Evolutionary conservation across 2,329 filamentous ascomycete species (phyloP).

Genomic region (Periconia macrospinosa): DNA sequence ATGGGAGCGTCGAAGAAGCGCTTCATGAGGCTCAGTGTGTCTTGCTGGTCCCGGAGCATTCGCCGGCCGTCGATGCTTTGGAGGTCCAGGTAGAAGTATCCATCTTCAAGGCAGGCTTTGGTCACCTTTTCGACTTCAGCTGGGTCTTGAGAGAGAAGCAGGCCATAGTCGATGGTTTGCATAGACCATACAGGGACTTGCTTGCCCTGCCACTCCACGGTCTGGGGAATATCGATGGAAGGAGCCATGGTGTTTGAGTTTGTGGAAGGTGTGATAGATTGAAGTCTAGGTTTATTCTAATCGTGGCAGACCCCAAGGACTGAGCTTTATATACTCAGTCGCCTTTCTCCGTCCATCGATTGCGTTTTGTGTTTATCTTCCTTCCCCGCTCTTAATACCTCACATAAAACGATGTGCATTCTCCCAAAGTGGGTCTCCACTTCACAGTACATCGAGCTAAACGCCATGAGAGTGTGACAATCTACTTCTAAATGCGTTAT

Average conservation of each 20-base stretch:
- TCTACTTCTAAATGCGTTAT: not conserved
- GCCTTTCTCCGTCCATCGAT: not conserved
- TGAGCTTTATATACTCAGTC: not conserved
- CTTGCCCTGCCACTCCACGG: slow-evolving; percentile 37
- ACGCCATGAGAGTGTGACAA: not conserved
- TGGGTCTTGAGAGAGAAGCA: slow-evolving; percentile 58
- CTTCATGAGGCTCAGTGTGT: slow-evolving; percentile 58
- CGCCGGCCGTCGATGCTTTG: slow-evolving; percentile 56
- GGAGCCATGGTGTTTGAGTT: slow-evolving; percentile 23
- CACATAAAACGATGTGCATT: slow-evolving; percentile 6
- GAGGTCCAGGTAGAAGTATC: slow-evolving; percentile 61
- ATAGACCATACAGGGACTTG: slow-evolving; percentile 30
- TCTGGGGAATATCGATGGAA: slow-evolving; percentile 19
- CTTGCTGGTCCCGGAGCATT: slow-evolving; percentile 56
- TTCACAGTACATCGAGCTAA: not conserved
- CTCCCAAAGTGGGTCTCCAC: slow-evolving; percentile 9
- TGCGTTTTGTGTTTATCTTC: slow-evolving; percentile 1
- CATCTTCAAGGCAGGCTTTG: slow-evolving; percentile 53
- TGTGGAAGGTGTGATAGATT: slow-evolving; percentile 1
- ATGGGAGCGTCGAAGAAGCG: slow-evolving; percentile 58
- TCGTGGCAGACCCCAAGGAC: not conserved
- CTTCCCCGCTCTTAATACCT: slow-evolving; percentile 21
- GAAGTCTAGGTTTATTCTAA: slow-evolving; percentile 14
- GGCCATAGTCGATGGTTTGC: slow-evolving; percentile 56
- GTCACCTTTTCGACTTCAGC: slow-evolving; percentile 57